These are phyloP conservation scores for Ramalina intermedia DNA, from an alignment of 495 filamentous ascomycete genomes.

Conservation along the genomic window DNA sequence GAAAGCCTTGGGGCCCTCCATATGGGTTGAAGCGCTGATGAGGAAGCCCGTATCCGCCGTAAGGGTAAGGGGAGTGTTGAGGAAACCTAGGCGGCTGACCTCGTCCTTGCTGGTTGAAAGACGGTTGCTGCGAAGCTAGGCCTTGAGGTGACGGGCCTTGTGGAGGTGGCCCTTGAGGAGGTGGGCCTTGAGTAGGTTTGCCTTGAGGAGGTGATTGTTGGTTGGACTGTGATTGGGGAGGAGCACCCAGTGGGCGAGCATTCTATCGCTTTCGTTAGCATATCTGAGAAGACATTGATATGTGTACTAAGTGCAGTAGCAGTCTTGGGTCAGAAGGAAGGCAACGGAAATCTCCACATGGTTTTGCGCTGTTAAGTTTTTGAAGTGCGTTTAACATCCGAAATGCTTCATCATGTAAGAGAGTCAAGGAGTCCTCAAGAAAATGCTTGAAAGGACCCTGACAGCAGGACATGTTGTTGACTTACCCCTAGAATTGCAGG, in stretches of 20 bases:
- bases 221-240: conserved; percentile 10
- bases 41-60: conserved; percentile 26
- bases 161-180: conserved; percentile 7
- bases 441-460: background rate
- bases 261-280: conserved; percentile 17
- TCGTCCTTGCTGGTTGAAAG: conserved; percentile 19
- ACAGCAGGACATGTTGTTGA: conserved; percentile 14
- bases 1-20: conserved; percentile 38
- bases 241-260: conserved; percentile 20
- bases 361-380: conserved; percentile 81
- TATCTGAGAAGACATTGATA: background rate
- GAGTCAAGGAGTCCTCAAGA: background rate
- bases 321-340: conserved; percentile 77
- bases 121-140: background rate
- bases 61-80: conserved; percentile 36
- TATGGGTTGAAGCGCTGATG: conserved; percentile 32
- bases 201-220: conserved; percentile 6
- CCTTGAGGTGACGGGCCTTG: conserved; percentile 6
- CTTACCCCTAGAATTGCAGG: conserved; percentile 96
- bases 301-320: background rate
- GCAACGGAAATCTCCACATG: conserved; percentile 98
- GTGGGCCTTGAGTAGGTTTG: conserved; percentile 4
- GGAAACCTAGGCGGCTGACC: conserved; percentile 32
- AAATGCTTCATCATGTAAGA: conserved; percentile 63
- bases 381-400: conserved; percentile 62